Conservation (phyloP, 2,329 filamentous ascomycete genomes). For the Alternaria metachromatica region DNA sequence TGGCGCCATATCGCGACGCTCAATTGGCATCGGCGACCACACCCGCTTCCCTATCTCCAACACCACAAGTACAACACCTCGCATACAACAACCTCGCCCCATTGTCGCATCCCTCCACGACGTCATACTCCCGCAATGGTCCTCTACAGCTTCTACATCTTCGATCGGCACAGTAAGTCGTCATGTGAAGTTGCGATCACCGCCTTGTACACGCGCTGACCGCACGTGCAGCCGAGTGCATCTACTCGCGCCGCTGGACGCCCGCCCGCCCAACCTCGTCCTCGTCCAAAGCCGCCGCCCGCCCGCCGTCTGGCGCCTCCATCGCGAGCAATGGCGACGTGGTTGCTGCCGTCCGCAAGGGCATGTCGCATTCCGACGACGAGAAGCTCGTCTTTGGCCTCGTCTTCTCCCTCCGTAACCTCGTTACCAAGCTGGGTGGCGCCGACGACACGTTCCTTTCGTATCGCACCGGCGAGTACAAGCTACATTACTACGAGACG, state of each 20-base stretch:
- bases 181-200: background rate
- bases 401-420: conserved; percentile 94
- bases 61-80: background rate
- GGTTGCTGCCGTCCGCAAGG: conserved; percentile 40
- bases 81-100: background rate
- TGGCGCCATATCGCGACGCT: background rate
- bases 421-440: conserved; percentile 93
- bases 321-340: conserved; percentile 53
- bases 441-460: conserved; percentile 91
- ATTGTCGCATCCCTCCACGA: background rate
- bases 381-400: conserved; percentile 98
- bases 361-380: conserved; percentile 73
- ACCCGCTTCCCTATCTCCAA: conserved; percentile 5
- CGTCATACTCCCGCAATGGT: conserved; percentile 66
- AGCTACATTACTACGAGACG: conserved; percentile 98
- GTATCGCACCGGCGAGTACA: conserved; percentile 93
- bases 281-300: conserved; percentile 51
- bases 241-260: conserved; percentile 90
- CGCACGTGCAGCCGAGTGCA: conserved; percentile 79
- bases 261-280: conserved; percentile 56
- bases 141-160: conserved; percentile 98
- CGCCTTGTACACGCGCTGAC: conserved; percentile 18
- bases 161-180: conserved; percentile 90
- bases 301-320: conserved; percentile 58
- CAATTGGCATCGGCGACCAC: background rate